phyloP scores from a whole-genome alignment of 768 basidiomycete genomes.

The Suillus hirtellus region DNA sequence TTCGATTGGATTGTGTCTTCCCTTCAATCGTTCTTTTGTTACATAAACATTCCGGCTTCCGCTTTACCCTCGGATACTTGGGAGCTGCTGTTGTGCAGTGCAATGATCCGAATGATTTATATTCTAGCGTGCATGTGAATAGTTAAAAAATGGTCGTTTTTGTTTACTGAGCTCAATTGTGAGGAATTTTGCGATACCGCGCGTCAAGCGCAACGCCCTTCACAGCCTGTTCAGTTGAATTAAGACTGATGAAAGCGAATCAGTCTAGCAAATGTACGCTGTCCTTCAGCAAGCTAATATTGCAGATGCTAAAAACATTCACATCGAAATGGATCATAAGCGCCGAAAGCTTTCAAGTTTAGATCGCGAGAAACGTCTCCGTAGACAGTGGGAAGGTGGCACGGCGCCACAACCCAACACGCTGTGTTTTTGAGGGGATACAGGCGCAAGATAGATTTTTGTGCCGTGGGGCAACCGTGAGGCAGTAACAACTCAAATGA shows the following conservation, averaged over 20 bases:
- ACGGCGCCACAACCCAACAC: neutral
- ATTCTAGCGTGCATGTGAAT: neutral
- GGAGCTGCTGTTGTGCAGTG: slow-evolving; percentile 19
- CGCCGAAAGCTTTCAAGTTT: neutral
- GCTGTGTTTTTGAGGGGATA: neutral
- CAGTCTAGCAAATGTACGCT: neutral
- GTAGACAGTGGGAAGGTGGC: neutral
- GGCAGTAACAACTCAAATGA: neutral
- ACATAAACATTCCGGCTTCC: slow-evolving; percentile 4
- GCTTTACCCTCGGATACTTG: slow-evolving; percentile 18
- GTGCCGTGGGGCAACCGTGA: neutral
- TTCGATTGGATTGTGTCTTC: slow-evolving; percentile 4
- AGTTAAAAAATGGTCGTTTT: neutral
- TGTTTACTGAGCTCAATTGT: neutral
- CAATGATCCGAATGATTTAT: slow-evolving; percentile 20
- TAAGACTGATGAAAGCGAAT: neutral
- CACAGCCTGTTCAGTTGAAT: neutral
- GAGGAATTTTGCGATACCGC: neutral
- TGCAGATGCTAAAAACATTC: neutral
- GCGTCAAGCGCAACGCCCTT: neutral
- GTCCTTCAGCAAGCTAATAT: neutral
- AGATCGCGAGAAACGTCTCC: neutral
- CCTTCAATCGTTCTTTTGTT: slow-evolving; percentile 5
- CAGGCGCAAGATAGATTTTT: neutral
- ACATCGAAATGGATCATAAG: neutral